Evolutionary conservation across 768 basidiomycete genomes (phyloP).

Genomic region (Lactifluus pinguis): DNA sequence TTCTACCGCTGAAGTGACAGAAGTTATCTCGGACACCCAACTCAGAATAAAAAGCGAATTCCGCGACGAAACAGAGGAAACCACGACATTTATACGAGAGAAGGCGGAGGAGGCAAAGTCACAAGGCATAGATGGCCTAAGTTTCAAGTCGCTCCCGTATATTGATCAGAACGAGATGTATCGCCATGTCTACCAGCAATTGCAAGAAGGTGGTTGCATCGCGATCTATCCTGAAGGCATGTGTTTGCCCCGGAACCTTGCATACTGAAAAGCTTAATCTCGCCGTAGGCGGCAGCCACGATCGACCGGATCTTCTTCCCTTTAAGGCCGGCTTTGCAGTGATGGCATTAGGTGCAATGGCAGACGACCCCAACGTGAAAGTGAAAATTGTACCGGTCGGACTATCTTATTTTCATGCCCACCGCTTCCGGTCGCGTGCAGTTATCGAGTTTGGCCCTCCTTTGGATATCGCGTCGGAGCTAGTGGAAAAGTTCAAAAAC

Average conservation of each 20-base stretch:
- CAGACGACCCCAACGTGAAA: slow-evolving; percentile 70
- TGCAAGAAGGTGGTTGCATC: slow-evolving; percentile 82
- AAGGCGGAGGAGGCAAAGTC: slow-evolving; percentile 50
- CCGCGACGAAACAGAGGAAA: slow-evolving; percentile 68
- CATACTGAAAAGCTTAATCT: not conserved
- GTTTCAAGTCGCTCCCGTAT: slow-evolving; percentile 78
- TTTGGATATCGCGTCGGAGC: slow-evolving; percentile 73
- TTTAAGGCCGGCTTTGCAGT: slow-evolving; percentile 96
- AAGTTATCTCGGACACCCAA: slow-evolving; percentile 84
- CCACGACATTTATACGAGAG: slow-evolving; percentile 56
- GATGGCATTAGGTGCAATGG: slow-evolving; percentile 98
- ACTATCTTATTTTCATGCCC: slow-evolving; percentile 27
- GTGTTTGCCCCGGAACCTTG: slow-evolving; percentile 13
- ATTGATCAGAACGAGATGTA: slow-evolving; percentile 96
- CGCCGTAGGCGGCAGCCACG: slow-evolving; percentile 87
- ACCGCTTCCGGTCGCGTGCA: slow-evolving; percentile 87
- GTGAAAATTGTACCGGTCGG: slow-evolving; percentile 86
- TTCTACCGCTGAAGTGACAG: slow-evolving; percentile 70
- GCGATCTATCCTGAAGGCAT: slow-evolving; percentile 98
- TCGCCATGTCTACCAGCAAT: slow-evolving; percentile 77
- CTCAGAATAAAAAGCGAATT: slow-evolving; percentile 81
- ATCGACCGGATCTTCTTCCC: slow-evolving; percentile 91
- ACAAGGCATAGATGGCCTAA: slow-evolving; percentile 53
- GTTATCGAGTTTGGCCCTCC: slow-evolving; percentile 95
- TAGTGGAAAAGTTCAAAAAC: slow-evolving; percentile 83